These are phyloP conservation scores for Marvania coccoides DNA, from an alignment of 139 green algal species.

Conservation along the genomic window DNA sequence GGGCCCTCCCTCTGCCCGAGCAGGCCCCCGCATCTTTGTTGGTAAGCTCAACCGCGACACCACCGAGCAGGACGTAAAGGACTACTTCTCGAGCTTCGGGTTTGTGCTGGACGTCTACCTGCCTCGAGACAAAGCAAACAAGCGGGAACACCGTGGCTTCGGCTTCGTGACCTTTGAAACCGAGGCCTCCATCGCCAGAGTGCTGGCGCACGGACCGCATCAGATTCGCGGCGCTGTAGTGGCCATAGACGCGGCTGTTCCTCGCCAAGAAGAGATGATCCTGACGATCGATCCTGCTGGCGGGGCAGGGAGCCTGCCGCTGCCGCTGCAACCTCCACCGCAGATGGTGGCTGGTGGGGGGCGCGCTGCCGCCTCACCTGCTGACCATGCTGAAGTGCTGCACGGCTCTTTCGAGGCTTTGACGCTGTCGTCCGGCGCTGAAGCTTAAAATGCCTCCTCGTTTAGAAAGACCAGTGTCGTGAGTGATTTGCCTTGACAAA, in stretches of 20 bases:
- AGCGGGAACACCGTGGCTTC: constrained; percentile 75
- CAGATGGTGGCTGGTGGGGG: no score
- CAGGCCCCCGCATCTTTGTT: constrained; percentile 81
- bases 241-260: constrained; percentile 38
- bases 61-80: constrained; percentile 69
- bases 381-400: no score
- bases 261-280: constrained; percentile 7
- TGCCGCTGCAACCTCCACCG: no score
- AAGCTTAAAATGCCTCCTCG: no score
- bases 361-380: no score
- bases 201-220: constrained; percentile 31
- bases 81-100: constrained; percentile 77
- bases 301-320: no score
- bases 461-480: no score
- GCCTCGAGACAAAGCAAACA: constrained; percentile 50
- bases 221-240: constrained; percentile 36
- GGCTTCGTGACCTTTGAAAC: constrained; percentile 92
- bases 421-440: no score
- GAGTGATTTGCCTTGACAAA: no score
- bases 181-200: constrained; percentile 62
- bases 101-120: constrained; percentile 92
- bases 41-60: constrained; percentile 83
- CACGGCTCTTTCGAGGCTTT: no score
- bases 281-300: no score
- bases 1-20: constrained; percentile 4